These are phyloP conservation scores for Cyclocybe cylindracea DNA, from an alignment of 768 basidiomycete genomes.

Conservation along the genomic window DNA sequence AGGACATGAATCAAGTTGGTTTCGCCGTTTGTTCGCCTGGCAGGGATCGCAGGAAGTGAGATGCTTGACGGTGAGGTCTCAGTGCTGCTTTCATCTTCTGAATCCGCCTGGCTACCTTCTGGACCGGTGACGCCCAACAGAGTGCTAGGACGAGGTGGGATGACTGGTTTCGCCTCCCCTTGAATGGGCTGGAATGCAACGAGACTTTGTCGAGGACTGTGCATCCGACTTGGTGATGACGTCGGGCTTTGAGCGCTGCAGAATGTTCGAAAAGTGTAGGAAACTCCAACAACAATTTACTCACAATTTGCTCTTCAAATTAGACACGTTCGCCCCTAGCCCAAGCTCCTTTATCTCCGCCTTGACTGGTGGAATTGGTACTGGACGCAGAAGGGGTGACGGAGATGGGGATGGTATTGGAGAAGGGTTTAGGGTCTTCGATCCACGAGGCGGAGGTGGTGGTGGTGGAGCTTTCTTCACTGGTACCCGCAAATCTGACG, in stretches of 20 bases:
- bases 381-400: constrained; percentile 56
- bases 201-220: constrained; percentile 17
- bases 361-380: constrained; percentile 35
- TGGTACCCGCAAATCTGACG: constrained; percentile 50
- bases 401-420: constrained; percentile 41
- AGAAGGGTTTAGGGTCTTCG: constrained; percentile 35
- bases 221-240: constrained; percentile 9
- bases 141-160: constrained; percentile 24
- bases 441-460: constrained; percentile 48
- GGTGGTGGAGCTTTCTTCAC: constrained; percentile 59
- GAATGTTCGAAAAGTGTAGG: not conserved
- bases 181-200: constrained; percentile 7
- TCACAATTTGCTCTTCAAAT: constrained; percentile 25
- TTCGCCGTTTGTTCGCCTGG: no score
- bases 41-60: no score
- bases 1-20: not conserved
- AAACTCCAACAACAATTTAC: constrained; percentile 6
- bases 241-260: constrained; percentile 12
- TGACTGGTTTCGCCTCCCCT: constrained; percentile 22
- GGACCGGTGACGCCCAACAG: no score
- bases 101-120: no score
- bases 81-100: no score
- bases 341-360: constrained; percentile 12
- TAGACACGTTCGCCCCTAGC: constrained; percentile 13
- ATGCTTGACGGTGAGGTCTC: no score